Base-by-base conservation (phyloP, 1,284 basidiomycete genomes). In the Fomitopsis schrenkii region DNA sequence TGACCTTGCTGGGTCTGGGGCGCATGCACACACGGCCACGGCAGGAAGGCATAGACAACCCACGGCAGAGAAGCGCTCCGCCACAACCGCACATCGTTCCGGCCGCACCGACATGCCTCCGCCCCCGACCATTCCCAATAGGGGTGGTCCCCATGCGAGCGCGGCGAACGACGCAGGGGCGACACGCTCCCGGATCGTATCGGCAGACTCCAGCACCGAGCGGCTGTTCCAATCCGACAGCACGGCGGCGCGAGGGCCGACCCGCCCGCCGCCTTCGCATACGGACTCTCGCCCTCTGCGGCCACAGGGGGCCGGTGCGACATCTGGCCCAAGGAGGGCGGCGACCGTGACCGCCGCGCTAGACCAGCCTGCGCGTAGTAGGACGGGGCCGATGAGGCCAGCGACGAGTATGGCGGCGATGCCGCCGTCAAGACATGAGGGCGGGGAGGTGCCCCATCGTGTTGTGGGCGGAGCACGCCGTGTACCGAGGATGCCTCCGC, bases 391-490 rank as follows among this genome's bases (percentile, higher is more conserved):
- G 7, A 66, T 61, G 28, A 59, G 63, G 14, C 65, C 62, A 0
- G 50, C 45, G 15, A 46, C 57, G 38, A 45, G 66, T 57, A 55
- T 52, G 15, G 33, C 61, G 42, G 55, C 57, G 33, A 62, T 63
- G n/a, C 36, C 57, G 3, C 28, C 59, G 12, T 36, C 59, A n/a
- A 40, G 41, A 19, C 58, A 59, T 0, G 62, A 63, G 12, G 46
- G 44, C 3, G 57, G 54, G 19, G 62, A 66, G 59, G 63, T 55
- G 52, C 61, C 61, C 26, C 63, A 60, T n/a, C 66, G 67, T 9
- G 63, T 66, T n/a, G 57, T 65, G 1, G 68, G 68, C 3, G 68
- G 68, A 2, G 68, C 68, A 3, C 52, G 68, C n/a, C 67, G 68
- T 19, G 68, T 70, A 17, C 58, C 66, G 22, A 59, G 65, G 3